Evolutionary conservation across 148 eudicot genomes (phyloP).

Genomic region (Cornus suecica): DNA sequence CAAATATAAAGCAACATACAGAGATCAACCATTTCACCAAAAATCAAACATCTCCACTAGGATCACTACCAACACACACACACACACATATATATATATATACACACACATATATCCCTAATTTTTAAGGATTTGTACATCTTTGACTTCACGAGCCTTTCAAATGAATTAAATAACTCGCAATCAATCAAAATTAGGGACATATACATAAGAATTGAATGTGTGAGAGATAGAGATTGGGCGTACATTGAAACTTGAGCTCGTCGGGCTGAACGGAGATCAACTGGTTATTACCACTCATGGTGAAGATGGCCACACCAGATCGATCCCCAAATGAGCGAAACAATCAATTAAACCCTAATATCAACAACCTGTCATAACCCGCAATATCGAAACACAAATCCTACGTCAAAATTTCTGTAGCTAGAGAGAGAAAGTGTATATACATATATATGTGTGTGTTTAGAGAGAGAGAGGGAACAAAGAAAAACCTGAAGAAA

Average conservation of each 20-base stretch:
- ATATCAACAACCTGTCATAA: background rate
- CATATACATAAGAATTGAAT: background rate
- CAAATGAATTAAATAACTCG: background rate
- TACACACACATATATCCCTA: background rate
- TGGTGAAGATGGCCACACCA: conserved; percentile 21
- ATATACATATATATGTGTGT: no score
- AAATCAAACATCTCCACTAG: background rate
- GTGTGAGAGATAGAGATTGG: background rate
- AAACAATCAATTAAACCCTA: conserved; percentile 7
- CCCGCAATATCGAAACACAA: conserved; percentile 4
- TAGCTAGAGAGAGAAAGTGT: background rate
- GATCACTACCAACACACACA: background rate
- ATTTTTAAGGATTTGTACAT: background rate
- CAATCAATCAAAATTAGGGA: conserved; percentile 1
- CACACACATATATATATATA: background rate
- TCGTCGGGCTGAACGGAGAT: conserved; percentile 77
- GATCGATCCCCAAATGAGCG: background rate
- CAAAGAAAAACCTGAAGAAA: conserved; percentile 14
- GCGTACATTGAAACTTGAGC: conserved; percentile 67
- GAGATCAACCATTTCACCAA: background rate
- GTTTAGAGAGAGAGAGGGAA: background rate
- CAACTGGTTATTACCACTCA: conserved; percentile 49
- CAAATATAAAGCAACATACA: background rate
- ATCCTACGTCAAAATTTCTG: background rate
- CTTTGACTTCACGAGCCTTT: background rate